A percentile compares a stretch with the other conserved stretches of the same genome.
phyloP scores from a whole-genome alignment of 2,329 filamentous ascomycete species.

The Alternaria brassicicola region DNA sequence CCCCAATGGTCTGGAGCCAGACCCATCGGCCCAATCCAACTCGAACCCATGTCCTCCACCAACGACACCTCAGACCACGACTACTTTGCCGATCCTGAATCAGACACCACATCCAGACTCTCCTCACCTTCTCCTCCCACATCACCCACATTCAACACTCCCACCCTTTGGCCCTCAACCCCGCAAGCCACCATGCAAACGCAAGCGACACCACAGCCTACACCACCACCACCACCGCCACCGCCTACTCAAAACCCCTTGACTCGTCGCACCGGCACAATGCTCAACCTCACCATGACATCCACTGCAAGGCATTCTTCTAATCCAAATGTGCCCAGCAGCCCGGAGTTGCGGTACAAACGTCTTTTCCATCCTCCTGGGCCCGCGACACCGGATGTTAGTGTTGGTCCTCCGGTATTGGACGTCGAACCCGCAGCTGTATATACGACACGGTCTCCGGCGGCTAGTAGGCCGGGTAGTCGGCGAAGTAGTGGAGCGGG shows the following conservation, averaged over 20 bases:
- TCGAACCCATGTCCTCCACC: constrained; percentile 39
- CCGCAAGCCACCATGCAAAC: constrained; percentile 17
- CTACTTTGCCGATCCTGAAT: constrained; percentile 38
- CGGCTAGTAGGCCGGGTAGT: constrained; percentile 18
- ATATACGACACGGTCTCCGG: not conserved
- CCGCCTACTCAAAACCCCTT: constrained; percentile 8
- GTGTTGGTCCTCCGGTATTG: constrained; percentile 9
- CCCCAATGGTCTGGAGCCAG: too few relatives aligned
- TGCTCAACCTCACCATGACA: constrained; percentile 36
- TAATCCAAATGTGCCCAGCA: constrained; percentile 34
- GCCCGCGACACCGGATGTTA: constrained; percentile 23
- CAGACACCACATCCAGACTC: constrained; percentile 40
- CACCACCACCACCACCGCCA: constrained; percentile 20
- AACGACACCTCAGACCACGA: constrained; percentile 43
- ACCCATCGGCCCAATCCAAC: constrained; percentile 8
- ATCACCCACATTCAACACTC: constrained; percentile 31
- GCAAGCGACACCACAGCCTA: constrained; percentile 34
- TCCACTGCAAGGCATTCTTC: constrained; percentile 14
- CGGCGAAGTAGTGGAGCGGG: constrained; percentile 23
- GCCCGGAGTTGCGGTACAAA: constrained; percentile 51
- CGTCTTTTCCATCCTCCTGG: constrained; percentile 48
- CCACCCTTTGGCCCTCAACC: constrained; percentile 35
- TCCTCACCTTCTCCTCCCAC: constrained; percentile 40
- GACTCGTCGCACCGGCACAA: constrained; percentile 24
- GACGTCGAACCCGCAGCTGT: not conserved